Percentiles rank a stretch among this genome's conserved stretches.
These are phyloP conservation scores for Fusarium oligoseptatum DNA, from an alignment of 2,329 filamentous ascomycete genomes.

Conservation along the genomic window DNA sequence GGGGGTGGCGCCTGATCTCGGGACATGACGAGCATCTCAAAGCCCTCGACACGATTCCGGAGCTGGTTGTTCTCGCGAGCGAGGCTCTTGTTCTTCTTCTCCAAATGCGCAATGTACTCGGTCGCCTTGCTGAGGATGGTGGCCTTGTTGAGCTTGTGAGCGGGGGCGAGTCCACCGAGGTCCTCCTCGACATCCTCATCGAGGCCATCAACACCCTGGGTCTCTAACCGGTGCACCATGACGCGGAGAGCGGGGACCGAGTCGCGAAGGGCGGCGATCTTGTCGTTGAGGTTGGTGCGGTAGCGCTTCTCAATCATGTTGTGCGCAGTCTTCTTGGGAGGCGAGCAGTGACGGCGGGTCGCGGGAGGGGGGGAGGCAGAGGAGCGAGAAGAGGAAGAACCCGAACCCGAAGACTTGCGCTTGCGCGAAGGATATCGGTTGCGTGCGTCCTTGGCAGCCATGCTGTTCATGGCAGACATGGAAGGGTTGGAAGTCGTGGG, in stretches of 20 bases:
- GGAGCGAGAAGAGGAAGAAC: slow-evolving; percentile 47
- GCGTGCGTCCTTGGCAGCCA: slow-evolving; percentile 37
- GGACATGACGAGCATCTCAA: slow-evolving; percentile 49
- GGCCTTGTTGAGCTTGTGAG: slow-evolving; percentile 94
- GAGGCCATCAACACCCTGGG: slow-evolving; percentile 68
- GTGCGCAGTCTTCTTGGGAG: slow-evolving; percentile 87
- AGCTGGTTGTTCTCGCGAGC: slow-evolving; percentile 51
- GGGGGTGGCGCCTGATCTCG: slow-evolving; percentile 42
- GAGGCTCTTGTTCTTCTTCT: slow-evolving; percentile 52
- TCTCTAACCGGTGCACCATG: slow-evolving; percentile 72
- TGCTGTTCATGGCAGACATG: slow-evolving; percentile 31
- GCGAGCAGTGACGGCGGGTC: slow-evolving; percentile 46
- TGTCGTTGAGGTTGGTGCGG: slow-evolving; percentile 93
- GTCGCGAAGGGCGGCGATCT: slow-evolving; percentile 89
- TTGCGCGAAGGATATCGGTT: slow-evolving; percentile 48
- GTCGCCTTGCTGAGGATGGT: slow-evolving; percentile 69
- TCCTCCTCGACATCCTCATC: slow-evolving; percentile 74
- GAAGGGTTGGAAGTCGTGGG: slow-evolving; percentile 31
- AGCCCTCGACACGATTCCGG: slow-evolving; percentile 47
- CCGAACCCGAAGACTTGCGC: slow-evolving; percentile 51
- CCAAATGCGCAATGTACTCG: slow-evolving; percentile 54
- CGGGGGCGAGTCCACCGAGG: slow-evolving; percentile 81
- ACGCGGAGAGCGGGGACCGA: slow-evolving; percentile 89
- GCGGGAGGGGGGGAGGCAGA: slow-evolving; percentile 58
- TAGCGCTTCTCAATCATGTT: slow-evolving; percentile 98